These are phyloP conservation scores for Mimosa pudica DNA, from an alignment of 306 rosid genomes.

Conservation along the genomic window DNA sequence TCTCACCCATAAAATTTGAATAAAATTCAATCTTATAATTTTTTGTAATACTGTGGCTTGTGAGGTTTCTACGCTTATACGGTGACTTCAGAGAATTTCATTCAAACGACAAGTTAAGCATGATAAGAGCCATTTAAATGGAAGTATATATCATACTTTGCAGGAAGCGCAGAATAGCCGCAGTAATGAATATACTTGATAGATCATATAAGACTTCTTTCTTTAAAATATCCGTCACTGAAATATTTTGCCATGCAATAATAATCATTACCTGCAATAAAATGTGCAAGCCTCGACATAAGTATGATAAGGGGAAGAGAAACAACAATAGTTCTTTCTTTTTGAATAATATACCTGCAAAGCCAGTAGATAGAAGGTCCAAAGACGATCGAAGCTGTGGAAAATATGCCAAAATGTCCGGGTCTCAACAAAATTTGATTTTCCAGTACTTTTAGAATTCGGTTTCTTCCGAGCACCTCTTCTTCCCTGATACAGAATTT, in stretches of 20 bases:
- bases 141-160: constrained; percentile 63
- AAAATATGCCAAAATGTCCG: constrained; percentile 92
- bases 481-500: constrained; percentile 64
- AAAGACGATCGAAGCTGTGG: constrained; percentile 88
- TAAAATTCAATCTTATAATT: not conserved
- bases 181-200: constrained; percentile 94
- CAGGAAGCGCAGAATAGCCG: constrained; percentile 86
- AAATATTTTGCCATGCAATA: constrained; percentile 67
- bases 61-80: not conserved
- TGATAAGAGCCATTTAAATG: constrained; percentile 26
- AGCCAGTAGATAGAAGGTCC: constrained; percentile 88
- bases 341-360: constrained; percentile 71
- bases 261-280: constrained; percentile 68
- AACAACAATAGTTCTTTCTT: constrained; percentile 23
- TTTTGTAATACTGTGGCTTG: not conserved
- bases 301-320: constrained; percentile 29
- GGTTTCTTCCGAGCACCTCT: constrained; percentile 57
- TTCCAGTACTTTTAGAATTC: constrained; percentile 72
- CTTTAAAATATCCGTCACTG: constrained; percentile 57
- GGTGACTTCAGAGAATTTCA: not conserved
- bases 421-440: constrained; percentile 82
- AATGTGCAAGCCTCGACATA: constrained; percentile 33
- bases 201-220: constrained; percentile 62
- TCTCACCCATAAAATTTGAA: not conserved
- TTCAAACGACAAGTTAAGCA: constrained; percentile 16